Base-by-base conservation (phyloP, 768 basidiomycete species). In the Strobilomyces dryophilus region DNA sequence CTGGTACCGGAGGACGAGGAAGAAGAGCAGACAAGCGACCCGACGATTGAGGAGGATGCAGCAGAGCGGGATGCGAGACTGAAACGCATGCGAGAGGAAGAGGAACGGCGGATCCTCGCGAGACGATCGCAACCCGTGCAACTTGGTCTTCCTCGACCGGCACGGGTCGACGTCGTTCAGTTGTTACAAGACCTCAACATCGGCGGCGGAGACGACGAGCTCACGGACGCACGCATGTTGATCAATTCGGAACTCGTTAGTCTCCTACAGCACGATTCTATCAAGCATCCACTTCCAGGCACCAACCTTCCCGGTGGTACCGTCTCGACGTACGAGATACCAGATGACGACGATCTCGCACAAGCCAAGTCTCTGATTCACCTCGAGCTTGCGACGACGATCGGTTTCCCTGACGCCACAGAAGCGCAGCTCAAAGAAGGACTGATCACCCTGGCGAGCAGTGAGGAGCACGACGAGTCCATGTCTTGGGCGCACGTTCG, bases 1-100 rank as follows among this genome's bases (percentile, higher is more conserved):
- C 79, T 95, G 40, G 84, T 95, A 9, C 92, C 91, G 3, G 95
- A 95, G 59, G 89, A 92, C 17, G 89, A 92, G 48, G 89, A 82
- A 11, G 79, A 76, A 10, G 77, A 71, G 5, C 64, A 62, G 12
- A 51, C 36, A 11, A 58, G 46, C 21, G 57, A 48, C 8, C 58
- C 48, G 59, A 56, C 53, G 65, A 59, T 18, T 0, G 88, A 85
- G 54, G 93, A 98, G 69, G 97, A 99, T 69, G 94, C 94, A 0
- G 88, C 94, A 4, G 94, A 95, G 66, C 78, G 95, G 14, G 95
- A 98, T 68, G 89, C 86, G 2, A 78, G 81, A 51, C 62, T 89
- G 42, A 81, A 77, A 64, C 78, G 82, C 29, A 68, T 77, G 43
- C 76, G 76, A 50, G 91, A 91, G 64, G 87, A 87, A 56, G 91